phyloP scores from a whole-genome alignment of 192 early-diverging fungal species.

The Coemansia sp. region DNA sequence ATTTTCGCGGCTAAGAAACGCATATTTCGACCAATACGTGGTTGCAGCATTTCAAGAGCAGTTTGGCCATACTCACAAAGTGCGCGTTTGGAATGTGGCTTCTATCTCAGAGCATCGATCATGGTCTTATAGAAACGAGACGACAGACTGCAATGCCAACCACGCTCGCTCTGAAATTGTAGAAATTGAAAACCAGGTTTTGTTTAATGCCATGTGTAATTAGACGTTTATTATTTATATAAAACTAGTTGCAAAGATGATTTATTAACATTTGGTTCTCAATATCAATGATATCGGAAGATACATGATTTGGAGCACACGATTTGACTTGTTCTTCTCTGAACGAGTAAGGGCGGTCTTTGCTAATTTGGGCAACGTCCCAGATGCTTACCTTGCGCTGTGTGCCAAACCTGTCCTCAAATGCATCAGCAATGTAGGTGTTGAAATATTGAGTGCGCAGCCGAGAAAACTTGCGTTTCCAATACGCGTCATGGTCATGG shows the following conservation, averaged over 20 bases:
- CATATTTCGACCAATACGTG: conserved; percentile 32
- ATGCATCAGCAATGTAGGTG: conserved; percentile 24
- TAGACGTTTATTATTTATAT: background rate
- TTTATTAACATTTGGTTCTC: conserved; percentile 51
- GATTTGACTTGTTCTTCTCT: conserved; percentile 16
- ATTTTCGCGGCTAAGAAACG: conserved; percentile 25
- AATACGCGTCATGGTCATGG: conserved; percentile 30
- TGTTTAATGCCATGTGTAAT: conserved; percentile 3
- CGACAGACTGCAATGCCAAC: conserved; percentile 1
- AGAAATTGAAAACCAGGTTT: conserved; percentile 3
- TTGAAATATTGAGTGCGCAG: conserved; percentile 25
- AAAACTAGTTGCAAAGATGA: conserved; percentile 19
- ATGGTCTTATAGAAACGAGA: conserved; percentile 9
- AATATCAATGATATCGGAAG: conserved; percentile 47
- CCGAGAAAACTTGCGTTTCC: conserved; percentile 39
- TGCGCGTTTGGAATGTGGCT: conserved; percentile 52
- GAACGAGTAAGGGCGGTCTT: conserved; percentile 25
- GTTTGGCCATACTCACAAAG: conserved; percentile 15
- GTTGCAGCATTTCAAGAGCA: conserved; percentile 19
- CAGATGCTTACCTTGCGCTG: conserved; percentile 21
- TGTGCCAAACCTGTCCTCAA: conserved; percentile 12
- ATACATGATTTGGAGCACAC: conserved; percentile 55
- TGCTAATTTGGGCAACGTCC: conserved; percentile 46
- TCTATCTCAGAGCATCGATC: conserved; percentile 33
- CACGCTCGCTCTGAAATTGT: conserved; percentile 1